Conservation (phyloP, 176 grass and related monocot species). For the Areca catechu region DNA sequence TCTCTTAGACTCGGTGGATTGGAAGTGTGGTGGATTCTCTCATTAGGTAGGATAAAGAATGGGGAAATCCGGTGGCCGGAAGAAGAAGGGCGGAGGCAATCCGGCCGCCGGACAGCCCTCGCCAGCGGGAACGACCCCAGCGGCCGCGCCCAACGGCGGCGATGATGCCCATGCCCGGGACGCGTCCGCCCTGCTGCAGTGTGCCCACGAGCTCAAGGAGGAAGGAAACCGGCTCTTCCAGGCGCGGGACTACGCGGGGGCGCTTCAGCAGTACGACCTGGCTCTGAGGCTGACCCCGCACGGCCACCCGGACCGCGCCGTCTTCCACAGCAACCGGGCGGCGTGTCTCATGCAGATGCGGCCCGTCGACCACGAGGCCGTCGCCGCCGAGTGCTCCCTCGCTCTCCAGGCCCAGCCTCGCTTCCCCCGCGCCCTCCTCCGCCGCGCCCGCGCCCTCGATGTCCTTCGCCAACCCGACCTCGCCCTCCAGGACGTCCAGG, state of each 20-base stretch:
- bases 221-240: constrained; percentile 94
- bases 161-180: constrained; percentile 15
- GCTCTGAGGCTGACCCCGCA: constrained; percentile 68
- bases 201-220: constrained; percentile 91
- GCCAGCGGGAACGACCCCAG: constrained; percentile 1
- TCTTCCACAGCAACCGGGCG: constrained; percentile 95
- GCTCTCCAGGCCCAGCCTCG: constrained; percentile 77
- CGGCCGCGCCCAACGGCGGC: constrained; percentile 8
- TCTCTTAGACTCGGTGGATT: too few relatives aligned
- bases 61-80: constrained; percentile 86
- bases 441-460: constrained; percentile 79
- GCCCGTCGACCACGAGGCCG: constrained; percentile 69
- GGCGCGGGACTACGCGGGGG: constrained; percentile 60
- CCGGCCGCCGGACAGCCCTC: constrained; percentile 10
- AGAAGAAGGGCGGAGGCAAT: constrained; percentile 46
- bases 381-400: constrained; percentile 81
- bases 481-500: constrained; percentile 70
- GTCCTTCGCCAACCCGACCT: constrained; percentile 67
- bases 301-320: constrained; percentile 66
- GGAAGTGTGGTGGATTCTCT: too few relatives aligned
- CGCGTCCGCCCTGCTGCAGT: constrained; percentile 36
- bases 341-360: constrained; percentile 95
- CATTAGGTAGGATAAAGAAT: constrained; percentile 6
- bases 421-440: constrained; percentile 85
- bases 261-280: constrained; percentile 84